A percentile compares a stretch with the other conserved stretches of the same genome.
These are phyloP conservation scores for Rhodomyrtus psidioides DNA, from an alignment of 441 rosid genomes.

Conservation along the genomic window DNA sequence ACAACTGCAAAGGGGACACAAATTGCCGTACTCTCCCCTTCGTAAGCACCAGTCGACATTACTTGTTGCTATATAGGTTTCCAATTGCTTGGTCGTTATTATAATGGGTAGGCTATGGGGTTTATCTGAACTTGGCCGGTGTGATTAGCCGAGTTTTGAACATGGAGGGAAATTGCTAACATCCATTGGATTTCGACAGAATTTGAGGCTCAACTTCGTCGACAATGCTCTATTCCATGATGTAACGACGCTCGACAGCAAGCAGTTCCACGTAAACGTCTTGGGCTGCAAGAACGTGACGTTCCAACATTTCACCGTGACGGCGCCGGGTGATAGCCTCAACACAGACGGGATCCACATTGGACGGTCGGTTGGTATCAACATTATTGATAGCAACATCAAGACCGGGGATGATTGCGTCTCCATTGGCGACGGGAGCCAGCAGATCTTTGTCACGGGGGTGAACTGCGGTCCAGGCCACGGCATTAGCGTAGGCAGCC, in stretches of 20 bases:
- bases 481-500: constrained; percentile 5
- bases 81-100: neutral
- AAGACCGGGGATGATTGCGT: too few species aligned
- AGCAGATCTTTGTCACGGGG: neutral
- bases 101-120: neutral
- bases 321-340: constrained; percentile 18
- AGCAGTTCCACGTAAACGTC: constrained; percentile 33
- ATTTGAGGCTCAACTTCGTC: neutral
- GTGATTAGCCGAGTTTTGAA: neutral
- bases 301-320: neutral
- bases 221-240: neutral
- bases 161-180: neutral
- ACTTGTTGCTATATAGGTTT: neutral
- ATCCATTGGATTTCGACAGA: neutral
- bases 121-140: neutral
- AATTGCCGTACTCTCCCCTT: constrained; percentile 6
- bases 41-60: constrained; percentile 2
- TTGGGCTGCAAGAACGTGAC: constrained; percentile 1
- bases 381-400: neutral
- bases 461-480: constrained; percentile 7
- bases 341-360: constrained; percentile 15
- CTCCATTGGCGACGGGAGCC: neutral
- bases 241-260: constrained; percentile 32
- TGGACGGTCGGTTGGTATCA: neutral
- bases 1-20: neutral